Percentiles rank a stretch among this genome's conserved stretches.
phyloP scores from a whole-genome alignment of 1,139 yeast genomes.

The Taphrina flavorubra region DNA sequence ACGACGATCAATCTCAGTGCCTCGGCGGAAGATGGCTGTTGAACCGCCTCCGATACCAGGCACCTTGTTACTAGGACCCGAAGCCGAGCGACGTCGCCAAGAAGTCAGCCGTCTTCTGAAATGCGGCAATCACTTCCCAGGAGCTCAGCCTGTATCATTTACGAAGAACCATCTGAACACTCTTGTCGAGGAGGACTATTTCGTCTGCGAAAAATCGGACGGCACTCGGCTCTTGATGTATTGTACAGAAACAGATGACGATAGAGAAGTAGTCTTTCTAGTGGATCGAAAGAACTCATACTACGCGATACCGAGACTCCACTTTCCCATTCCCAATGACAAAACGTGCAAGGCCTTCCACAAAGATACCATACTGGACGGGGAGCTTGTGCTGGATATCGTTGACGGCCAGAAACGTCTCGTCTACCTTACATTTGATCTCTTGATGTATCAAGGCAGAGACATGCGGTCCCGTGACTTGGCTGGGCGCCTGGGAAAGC shows the following conservation, averaged over 20 bases:
- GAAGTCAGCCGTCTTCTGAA: conserved; percentile 19
- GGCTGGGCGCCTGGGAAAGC: conserved; percentile 82
- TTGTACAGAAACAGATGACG: conserved; percentile 63
- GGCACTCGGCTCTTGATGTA: conserved; percentile 85
- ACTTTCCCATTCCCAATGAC: conserved; percentile 71
- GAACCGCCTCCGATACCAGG: conserved; percentile 36
- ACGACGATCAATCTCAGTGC: no score
- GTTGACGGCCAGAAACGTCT: conserved; percentile 64
- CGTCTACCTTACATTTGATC: conserved; percentile 87
- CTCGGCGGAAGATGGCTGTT: conserved; percentile 20
- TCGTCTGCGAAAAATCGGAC: conserved; percentile 95
- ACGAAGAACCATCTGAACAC: conserved; percentile 71
- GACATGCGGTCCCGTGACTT: conserved; percentile 71
- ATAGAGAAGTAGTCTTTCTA: conserved; percentile 59
- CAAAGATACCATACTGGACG: conserved; percentile 88
- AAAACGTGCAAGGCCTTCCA: conserved; percentile 53
- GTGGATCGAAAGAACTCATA: conserved; percentile 89
- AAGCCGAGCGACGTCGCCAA: conserved; percentile 18
- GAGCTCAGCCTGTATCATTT: conserved; percentile 95
- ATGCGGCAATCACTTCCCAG: conserved; percentile 51
- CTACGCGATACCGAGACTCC: conserved; percentile 72
- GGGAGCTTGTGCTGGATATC: conserved; percentile 75
- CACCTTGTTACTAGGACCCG: conserved; percentile 20
- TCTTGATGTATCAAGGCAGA: conserved; percentile 80
- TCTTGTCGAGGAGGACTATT: conserved; percentile 63